Evolutionary conservation across 768 basidiomycete species (phyloP).

Genomic region (Daedaleopsis sinensis): DNA sequence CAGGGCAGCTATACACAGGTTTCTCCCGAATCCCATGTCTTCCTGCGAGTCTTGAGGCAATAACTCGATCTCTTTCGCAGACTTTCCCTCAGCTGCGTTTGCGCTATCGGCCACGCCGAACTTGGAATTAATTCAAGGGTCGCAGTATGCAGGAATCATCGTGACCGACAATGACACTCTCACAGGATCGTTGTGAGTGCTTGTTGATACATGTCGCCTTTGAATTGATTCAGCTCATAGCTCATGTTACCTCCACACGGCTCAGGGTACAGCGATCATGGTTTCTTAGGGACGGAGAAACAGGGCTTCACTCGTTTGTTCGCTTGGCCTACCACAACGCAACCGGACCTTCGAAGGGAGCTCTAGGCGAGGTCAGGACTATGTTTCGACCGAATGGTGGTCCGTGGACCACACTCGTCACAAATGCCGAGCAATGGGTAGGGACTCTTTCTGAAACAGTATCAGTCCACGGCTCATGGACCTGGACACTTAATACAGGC

Average conservation of each 20-base stretch:
- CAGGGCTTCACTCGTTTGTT: constrained; percentile 32
- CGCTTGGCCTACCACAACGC: constrained; percentile 29
- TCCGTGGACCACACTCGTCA: constrained; percentile 31
- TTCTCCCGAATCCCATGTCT: not conserved
- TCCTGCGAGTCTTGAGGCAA: too few relatives aligned
- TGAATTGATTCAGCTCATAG: not conserved
- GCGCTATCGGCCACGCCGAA: constrained; percentile 15
- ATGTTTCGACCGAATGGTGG: constrained; percentile 34
- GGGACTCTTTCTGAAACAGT: not conserved
- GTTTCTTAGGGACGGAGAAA: constrained; percentile 32
- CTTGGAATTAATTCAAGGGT: constrained; percentile 17
- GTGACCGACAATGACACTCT: constrained; percentile 29
- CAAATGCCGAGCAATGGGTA: constrained; percentile 33
- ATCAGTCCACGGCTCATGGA: not conserved
- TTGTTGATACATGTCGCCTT: not conserved
- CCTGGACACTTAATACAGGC: constrained; percentile 14
- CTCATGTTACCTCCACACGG: not conserved
- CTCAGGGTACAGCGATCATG: constrained; percentile 28
- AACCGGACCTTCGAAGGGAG: constrained; percentile 21
- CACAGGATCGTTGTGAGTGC: constrained; percentile 14
- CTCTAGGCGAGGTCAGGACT: constrained; percentile 32
- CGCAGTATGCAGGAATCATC: constrained; percentile 30
- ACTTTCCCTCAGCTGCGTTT: constrained; percentile 28
- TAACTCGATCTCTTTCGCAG: not conserved
- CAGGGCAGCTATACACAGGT: constrained; percentile 30